Evolutionary conservation across 78 protist species (phyloP).

Genomic region (Cavenderia fasciculata): DNA sequence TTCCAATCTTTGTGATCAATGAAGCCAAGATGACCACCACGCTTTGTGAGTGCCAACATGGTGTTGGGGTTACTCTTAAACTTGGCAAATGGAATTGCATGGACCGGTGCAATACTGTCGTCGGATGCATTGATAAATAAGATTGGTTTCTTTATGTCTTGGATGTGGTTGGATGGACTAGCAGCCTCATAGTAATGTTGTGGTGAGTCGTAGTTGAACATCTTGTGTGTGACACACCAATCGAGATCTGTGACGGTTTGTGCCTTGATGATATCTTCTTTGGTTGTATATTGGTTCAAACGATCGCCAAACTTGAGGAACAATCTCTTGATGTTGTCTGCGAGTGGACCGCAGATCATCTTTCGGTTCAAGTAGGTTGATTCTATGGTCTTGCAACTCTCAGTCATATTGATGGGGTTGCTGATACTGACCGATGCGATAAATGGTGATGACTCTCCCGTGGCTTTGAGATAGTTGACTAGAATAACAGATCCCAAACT

Average conservation of each 20-base stretch:
- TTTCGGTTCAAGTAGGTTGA: constrained; percentile 19
- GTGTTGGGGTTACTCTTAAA: constrained; percentile 56
- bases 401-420: constrained; percentile 62
- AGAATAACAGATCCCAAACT: constrained; percentile 33
- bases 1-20: constrained; percentile 15
- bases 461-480: constrained; percentile 13
- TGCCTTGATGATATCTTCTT: constrained; percentile 16
- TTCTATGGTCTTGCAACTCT: constrained; percentile 6
- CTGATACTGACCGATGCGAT: constrained; percentile 21
- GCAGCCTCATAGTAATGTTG: constrained; percentile 31
- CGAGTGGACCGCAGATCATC: constrained; percentile 16
- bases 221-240: constrained; percentile 11
- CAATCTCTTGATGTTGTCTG: constrained; percentile 27
- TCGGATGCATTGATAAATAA: constrained; percentile 40
- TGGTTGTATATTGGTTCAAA: not conserved
- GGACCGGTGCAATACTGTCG: constrained; percentile 49
- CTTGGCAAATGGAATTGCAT: constrained; percentile 28
- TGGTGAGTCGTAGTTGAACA: constrained; percentile 31
- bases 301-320: constrained; percentile 29
- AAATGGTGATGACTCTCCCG: constrained; percentile 21
- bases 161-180: not conserved
- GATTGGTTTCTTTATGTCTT: constrained; percentile 36
- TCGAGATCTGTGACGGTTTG: constrained; percentile 32
- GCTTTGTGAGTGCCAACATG: not conserved
- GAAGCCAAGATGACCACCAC: constrained; percentile 70